Evolutionary conservation across 2,329 filamentous ascomycete genomes (phyloP), one percentile per base, ranked within the genome.

Genomic region (Penicillium sclerotiorum): DNA sequence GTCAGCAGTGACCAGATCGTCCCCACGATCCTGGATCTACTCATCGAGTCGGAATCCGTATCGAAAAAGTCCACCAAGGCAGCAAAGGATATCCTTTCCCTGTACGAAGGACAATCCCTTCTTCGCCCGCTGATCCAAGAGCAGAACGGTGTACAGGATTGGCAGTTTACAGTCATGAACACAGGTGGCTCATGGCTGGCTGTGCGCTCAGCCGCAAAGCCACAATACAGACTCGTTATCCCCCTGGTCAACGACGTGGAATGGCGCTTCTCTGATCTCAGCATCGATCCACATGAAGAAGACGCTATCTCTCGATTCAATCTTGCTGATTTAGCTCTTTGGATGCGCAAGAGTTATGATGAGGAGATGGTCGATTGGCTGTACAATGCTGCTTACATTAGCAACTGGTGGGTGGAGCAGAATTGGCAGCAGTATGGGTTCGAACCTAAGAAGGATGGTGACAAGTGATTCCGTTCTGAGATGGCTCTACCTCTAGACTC

Each of bases 161-260:
- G 68, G 64, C 66, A 70, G 42, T 64, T 70, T 46, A 63, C 61
- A 13, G 60, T 69, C 22, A 70, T 71, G 53, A 71, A 71, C 45
- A 61, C 67, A 2, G 69, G 69, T 11, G 66, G 67, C 23, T 63
- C 66, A 1, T 60, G 86, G 87, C 70, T 80, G 78, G 55, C 77
- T 78, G 58, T 86, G 89, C 71, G 85, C 85, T n/a, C 80, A 75
- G 57, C 96, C 86, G 90, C 85, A 85, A 62, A 90, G 90, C 76
- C 70, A 36, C 68, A 81, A 12, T 42, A 38, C 95, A 52, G 79
- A 81, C 53, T 92, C 86, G 59, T 64, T 12, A 86, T 96, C 47
- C 85, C 89, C 4, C 85, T 93, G 61, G 82, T 89, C 64, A 88
- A 95, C 68, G 88, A 90, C 45, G 88, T 77, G 5, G 59, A 63